These are phyloP conservation scores for Hyaloscypha hepaticicola DNA, from an alignment of 495 filamentous ascomycete species.

Conservation along the genomic window DNA sequence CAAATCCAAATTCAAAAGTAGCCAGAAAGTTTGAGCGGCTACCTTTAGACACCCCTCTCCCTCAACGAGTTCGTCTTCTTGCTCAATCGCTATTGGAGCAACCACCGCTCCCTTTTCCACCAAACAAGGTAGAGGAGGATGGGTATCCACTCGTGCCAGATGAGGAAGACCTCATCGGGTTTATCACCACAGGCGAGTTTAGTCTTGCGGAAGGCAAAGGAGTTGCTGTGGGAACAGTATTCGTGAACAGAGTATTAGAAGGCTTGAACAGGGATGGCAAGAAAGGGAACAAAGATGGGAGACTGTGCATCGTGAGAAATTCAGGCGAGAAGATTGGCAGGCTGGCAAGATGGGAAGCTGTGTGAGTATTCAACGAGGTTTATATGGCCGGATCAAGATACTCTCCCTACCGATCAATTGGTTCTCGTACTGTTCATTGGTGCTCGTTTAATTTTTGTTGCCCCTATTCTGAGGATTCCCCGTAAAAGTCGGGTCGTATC, in stretches of 20 bases:
- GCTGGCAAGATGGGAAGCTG: constrained; percentile 75
- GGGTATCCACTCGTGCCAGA: constrained; percentile 65
- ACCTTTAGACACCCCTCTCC: constrained; percentile 20
- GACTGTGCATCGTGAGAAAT: constrained; percentile 76
- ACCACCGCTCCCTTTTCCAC: constrained; percentile 30
- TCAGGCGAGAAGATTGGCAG: constrained; percentile 75
- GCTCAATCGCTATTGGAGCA: constrained; percentile 49
- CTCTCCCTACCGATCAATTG: background rate
- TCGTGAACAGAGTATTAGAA: constrained; percentile 56
- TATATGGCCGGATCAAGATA: constrained; percentile 1
- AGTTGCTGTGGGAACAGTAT: constrained; percentile 71
- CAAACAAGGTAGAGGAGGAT: constrained; percentile 38
- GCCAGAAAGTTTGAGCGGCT: constrained; percentile 16
- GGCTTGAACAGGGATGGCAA: constrained; percentile 30
- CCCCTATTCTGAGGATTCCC: too few relatives aligned
- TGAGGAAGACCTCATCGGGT: constrained; percentile 82
- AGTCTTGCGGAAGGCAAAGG: constrained; percentile 75
- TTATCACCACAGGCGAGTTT: constrained; percentile 85
- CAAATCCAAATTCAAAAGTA: constrained; percentile 18
- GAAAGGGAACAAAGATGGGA: constrained; percentile 39
- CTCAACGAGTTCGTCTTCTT: constrained; percentile 35
- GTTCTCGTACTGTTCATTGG: background rate
- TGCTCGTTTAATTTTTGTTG: too few relatives aligned
- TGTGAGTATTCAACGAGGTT: constrained; percentile 37
- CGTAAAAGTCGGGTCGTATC: too few relatives aligned